Evolutionary conservation across 306 rosid genomes (phyloP), one percentile per base, ranked within the genome.

Genomic region (Ochetophila trinervis): DNA sequence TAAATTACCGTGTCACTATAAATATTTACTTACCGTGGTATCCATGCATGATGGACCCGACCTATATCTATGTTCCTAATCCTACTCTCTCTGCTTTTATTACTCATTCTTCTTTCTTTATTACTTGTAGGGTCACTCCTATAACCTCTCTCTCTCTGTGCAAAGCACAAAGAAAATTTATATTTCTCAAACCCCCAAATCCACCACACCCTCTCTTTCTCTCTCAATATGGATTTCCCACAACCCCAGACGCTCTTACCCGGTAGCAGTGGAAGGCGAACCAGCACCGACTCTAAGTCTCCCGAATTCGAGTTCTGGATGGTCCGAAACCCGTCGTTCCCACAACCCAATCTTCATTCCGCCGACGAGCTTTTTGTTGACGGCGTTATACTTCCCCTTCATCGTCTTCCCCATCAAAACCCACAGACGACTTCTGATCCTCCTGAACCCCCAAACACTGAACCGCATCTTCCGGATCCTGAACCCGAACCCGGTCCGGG

Each of bases 241-340:
- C 24, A 74, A 6, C 59, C 85, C 23, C 80, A 51, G 20, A 21
- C 74, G 30, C 63, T 63, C 0, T 57, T 90, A 3, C 77, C 80
- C 6, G n/a, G 68, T 53, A 65, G 14, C 57, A 57, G 70, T 6
- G 60, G 69, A 17, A 60, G 63, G 53, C 40, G 77, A 7, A 50
- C 61, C 63, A 66, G 62, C 61, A 59, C 65, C 54, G 66, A 70
- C 20, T 85, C 89, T 21, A 77, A 72, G 68, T 93, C 99, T 45
- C 96, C 97, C 19, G 99, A 93, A 76, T 93, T 93, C 65, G 99
- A 93, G 81, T 93, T 93, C 80, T 93, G 99, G 99, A 86, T 80
- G 87, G 81, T 89, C 45, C 87, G 91, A 53, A 90, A 90, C 85
- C 97, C 99, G 0, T 87, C 96, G 53, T 83, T 68, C 48, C 95